Conservation (phyloP, 192 early-diverging fungal genomes). For the Dimargaris verticillata region DNA sequence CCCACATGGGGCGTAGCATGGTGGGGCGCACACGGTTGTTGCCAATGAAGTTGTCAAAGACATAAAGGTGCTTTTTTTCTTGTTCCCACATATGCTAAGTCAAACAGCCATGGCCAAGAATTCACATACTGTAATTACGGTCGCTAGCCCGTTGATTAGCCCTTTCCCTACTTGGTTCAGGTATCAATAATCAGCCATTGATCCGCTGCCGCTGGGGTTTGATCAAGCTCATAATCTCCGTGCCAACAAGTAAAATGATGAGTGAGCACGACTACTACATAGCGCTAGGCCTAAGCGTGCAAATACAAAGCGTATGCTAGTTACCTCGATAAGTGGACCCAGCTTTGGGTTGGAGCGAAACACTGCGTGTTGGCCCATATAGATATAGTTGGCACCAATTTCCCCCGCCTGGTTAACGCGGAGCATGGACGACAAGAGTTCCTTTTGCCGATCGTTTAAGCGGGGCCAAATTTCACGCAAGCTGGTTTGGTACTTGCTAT, state of each 20-base stretch:
- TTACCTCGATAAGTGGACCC: slow-evolving; percentile 47
- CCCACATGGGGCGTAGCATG: slow-evolving; percentile 70
- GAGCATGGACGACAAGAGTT: slow-evolving; percentile 55
- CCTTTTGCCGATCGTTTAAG: slow-evolving; percentile 33
- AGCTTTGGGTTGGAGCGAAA: slow-evolving; percentile 50
- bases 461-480: slow-evolving; percentile 3
- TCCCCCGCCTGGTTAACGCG: slow-evolving; percentile 97
- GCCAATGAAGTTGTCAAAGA: slow-evolving; percentile 59
- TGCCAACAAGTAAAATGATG: not conserved
- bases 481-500: slow-evolving; percentile 7
- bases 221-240: not conserved
- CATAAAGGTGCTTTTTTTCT: slow-evolving; percentile 65
- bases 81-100: slow-evolving; percentile 88
- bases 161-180: not conserved
- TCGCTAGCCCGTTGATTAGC: not conserved
- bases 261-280: slow-evolving; percentile 7
- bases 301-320: no score
- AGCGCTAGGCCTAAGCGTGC: no score
- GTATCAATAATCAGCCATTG: not conserved
- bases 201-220: not conserved
- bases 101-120: not conserved
- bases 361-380: slow-evolving; percentile 82
- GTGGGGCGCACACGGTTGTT: slow-evolving; percentile 75
- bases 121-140: not conserved
- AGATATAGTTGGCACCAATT: slow-evolving; percentile 87